Evolutionary conservation across 352 stramenopile genomes (phyloP).

Genomic region (Globisporangium paroecandrum): DNA sequence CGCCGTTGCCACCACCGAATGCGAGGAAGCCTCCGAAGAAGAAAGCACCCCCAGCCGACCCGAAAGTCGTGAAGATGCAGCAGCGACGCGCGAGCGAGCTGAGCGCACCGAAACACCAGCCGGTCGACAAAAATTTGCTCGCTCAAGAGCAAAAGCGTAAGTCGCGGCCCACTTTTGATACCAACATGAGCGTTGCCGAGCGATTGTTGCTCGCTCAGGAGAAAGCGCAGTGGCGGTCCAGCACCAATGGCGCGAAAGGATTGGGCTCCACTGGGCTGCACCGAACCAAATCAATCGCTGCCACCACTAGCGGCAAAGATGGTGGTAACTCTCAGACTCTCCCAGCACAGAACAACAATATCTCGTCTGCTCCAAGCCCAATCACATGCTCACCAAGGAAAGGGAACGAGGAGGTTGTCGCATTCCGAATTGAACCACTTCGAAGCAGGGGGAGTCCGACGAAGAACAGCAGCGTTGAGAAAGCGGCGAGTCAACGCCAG

Average conservation of each 20-base stretch:
- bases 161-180: conserved; percentile 53
- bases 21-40: conserved; percentile 48
- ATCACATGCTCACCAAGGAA: not conserved
- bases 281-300: conserved; percentile 4
- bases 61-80: conserved; percentile 43
- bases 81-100: conserved; percentile 53
- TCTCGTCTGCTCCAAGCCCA: not conserved
- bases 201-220: conserved; percentile 50
- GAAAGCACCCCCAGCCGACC: conserved; percentile 22
- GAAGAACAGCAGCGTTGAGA: conserved; percentile 8
- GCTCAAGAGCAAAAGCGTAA: conserved; percentile 59
- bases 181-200: conserved; percentile 67
- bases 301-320: not conserved
- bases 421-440: conserved; percentile 23
- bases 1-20: conserved; percentile 27
- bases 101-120: conserved; percentile 59
- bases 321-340: not conserved
- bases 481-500: not conserved
- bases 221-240: conserved; percentile 34
- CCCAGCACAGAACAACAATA: not conserved
- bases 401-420: conserved; percentile 14
- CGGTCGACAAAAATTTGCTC: conserved; percentile 56
- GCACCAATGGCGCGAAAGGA: not conserved
- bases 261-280: conserved; percentile 1
- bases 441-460: conserved; percentile 1